Evolutionary conservation across 208 protist species (phyloP).

Genomic region (Trypanosoma melophagium): DNA sequence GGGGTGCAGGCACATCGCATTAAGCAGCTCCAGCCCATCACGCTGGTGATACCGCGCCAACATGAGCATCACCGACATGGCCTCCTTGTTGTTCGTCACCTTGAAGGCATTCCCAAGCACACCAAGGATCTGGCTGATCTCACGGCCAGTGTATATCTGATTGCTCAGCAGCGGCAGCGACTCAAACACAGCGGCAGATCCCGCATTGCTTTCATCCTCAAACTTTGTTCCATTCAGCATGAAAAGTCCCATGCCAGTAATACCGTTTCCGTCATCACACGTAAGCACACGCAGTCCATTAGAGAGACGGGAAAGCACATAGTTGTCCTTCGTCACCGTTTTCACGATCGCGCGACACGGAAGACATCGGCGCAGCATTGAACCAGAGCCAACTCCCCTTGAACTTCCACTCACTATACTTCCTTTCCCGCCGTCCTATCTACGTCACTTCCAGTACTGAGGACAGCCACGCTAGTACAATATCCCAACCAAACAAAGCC

Average conservation of each 20-base stretch:
- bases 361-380: slow-evolving; percentile 43
- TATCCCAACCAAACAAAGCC: too few relatives aligned
- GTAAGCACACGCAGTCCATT: slow-evolving; percentile 86
- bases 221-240: slow-evolving; percentile 81
- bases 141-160: slow-evolving; percentile 42
- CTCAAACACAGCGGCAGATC: slow-evolving; percentile 78
- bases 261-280: slow-evolving; percentile 77
- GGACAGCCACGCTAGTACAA: too few relatives aligned
- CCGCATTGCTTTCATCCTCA: slow-evolving; percentile 58
- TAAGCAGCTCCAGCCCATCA: slow-evolving; percentile 78
- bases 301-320: slow-evolving; percentile 64
- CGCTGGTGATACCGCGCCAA: slow-evolving; percentile 76
- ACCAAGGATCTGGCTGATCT: slow-evolving; percentile 66
- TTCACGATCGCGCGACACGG: slow-evolving; percentile 44
- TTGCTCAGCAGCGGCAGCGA: slow-evolving; percentile 72
- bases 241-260: slow-evolving; percentile 87
- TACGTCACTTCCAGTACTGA: too few relatives aligned
- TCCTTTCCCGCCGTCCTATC: not conserved
- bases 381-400: not conserved
- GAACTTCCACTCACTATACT: not conserved
- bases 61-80: slow-evolving; percentile 77
- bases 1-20: slow-evolving; percentile 74
- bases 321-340: slow-evolving; percentile 65
- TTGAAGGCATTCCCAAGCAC: slow-evolving; percentile 79
- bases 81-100: slow-evolving; percentile 87